phyloP scores from a whole-genome alignment of 306 rosid species.

The Quercus gilva region DNA sequence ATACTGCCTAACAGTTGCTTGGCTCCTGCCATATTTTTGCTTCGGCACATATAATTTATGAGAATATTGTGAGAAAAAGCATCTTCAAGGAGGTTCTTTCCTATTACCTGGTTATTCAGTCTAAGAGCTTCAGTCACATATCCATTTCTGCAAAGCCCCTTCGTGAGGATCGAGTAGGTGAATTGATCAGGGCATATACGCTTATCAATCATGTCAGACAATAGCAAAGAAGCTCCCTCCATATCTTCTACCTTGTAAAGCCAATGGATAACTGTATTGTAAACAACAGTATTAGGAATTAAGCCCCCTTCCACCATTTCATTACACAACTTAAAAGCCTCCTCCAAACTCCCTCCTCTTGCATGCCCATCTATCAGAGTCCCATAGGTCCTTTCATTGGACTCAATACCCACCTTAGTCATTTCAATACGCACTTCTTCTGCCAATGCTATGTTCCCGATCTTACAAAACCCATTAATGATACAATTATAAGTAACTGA shows the following conservation, averaged over 20 bases:
- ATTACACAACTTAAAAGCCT: slow-evolving; percentile 44
- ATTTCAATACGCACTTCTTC: slow-evolving; percentile 38
- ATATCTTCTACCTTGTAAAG: slow-evolving; percentile 43
- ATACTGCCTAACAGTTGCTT: slow-evolving; percentile 46
- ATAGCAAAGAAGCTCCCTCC: slow-evolving; percentile 44
- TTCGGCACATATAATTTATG: slow-evolving; percentile 39
- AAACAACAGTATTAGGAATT: slow-evolving; percentile 44
- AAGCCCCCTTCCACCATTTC: slow-evolving; percentile 54
- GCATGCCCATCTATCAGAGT: slow-evolving; percentile 54
- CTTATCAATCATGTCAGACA: slow-evolving; percentile 51
- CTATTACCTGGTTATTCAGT: slow-evolving; percentile 31
- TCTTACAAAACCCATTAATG: slow-evolving; percentile 54
- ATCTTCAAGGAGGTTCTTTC: slow-evolving; percentile 30
- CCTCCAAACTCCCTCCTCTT: slow-evolving; percentile 51
- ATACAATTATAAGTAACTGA: slow-evolving; percentile 51
- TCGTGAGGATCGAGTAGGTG: slow-evolving; percentile 50
- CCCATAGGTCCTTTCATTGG: slow-evolving; percentile 44
- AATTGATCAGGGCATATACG: slow-evolving; percentile 42
- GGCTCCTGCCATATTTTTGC: slow-evolving; percentile 29
- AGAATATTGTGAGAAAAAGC: slow-evolving; percentile 49
- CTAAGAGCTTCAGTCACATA: slow-evolving; percentile 42
- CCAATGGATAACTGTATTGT: slow-evolving; percentile 52
- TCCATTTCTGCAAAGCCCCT: slow-evolving; percentile 51
- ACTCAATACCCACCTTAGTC: slow-evolving; percentile 35
- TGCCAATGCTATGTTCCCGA: slow-evolving; percentile 38